These are phyloP conservation scores for Flaveria floridana DNA, from an alignment of 140 eudicot species.

Conservation along the genomic window DNA sequence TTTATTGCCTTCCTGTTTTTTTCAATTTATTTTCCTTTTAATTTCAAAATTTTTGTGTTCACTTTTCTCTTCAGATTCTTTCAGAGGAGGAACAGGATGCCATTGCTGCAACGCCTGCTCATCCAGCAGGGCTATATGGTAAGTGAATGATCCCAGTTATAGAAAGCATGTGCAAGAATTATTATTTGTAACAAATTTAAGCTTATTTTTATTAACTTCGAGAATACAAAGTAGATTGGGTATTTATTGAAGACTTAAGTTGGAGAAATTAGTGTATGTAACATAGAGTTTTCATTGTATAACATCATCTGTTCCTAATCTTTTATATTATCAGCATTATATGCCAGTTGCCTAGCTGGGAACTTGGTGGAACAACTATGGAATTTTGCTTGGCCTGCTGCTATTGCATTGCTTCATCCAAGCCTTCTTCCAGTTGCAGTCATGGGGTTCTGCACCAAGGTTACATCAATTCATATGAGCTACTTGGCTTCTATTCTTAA, in stretches of 20 bases:
- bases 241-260: not conserved
- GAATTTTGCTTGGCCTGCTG: constrained; percentile 91
- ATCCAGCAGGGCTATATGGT: constrained; percentile 96
- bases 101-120: constrained; percentile 94
- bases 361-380: constrained; percentile 90
- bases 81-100: constrained; percentile 80
- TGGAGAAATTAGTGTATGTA: not conserved
- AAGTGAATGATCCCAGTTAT: constrained; percentile 22
- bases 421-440: constrained; percentile 98
- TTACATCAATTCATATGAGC: constrained; percentile 22
- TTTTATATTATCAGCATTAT: constrained; percentile 58
- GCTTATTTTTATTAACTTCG: not conserved
- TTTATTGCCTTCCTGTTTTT: constrained; percentile 1
- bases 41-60: constrained; percentile 12
- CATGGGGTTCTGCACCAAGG: constrained; percentile 85
- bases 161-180: not conserved
- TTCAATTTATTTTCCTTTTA: not conserved
- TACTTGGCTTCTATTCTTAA: not conserved
- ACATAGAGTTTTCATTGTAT: not conserved
- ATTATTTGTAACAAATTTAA: not conserved
- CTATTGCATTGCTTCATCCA: constrained; percentile 86
- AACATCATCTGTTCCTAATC: constrained; percentile 31
- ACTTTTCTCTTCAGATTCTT: constrained; percentile 52
- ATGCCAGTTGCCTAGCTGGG: constrained; percentile 91
- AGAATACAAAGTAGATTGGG: not conserved